Base-by-base conservation (phyloP, 805 yeast species). In the Starmerella potacharoeniae region DNA sequence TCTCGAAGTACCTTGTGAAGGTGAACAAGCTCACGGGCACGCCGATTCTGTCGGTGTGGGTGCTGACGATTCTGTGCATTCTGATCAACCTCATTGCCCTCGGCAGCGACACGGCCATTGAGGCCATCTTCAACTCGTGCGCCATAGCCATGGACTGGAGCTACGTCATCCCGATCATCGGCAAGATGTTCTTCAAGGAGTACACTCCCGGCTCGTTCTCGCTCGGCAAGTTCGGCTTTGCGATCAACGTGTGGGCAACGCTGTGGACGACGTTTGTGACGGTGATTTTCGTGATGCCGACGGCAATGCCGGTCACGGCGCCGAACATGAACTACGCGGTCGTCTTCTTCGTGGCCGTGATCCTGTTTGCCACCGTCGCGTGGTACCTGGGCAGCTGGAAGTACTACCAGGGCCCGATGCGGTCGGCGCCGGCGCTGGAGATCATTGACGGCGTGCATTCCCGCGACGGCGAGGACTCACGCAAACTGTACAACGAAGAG, bases 61-160 rank as follows among this genome's bases (percentile, higher is more conserved):
- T 78, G 63, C 79, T 80, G 68, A 54, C 64, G 1, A 71, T 76
- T 63, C 57, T 75, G 39, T 78, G 79, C 64, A 72, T 80, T 28
- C 68, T 80, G 31, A 69, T 81, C 59, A 72, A 79, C 55, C 73
- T 80, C 58, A 75, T 82, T 65, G 80, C 82, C 67, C 82, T 82
- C 34, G 84, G 84, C 34, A 81, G 78, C 58, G 47, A 54, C 17
- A 73, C 75, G 31, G 84, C 87, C 49, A 78, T 82, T 60, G 81
- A 76, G 33, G 88, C 88, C 46, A 81, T 82, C 58, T 83, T 83
- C 70, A 80, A 85, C 1, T 84, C 82, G 50, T 84, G 85, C 31
- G 86, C 86, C 50, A 80, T 82, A 62, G 77, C 83, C n/a, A 78
- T 84, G 1, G 81, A 81, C 63, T 75, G 82, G 54, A 81, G 86